Evolutionary conservation across 208 protist genomes (phyloP), one percentile per base, ranked within the genome.

Genomic region (Acanthamoeba royreba): DNA sequence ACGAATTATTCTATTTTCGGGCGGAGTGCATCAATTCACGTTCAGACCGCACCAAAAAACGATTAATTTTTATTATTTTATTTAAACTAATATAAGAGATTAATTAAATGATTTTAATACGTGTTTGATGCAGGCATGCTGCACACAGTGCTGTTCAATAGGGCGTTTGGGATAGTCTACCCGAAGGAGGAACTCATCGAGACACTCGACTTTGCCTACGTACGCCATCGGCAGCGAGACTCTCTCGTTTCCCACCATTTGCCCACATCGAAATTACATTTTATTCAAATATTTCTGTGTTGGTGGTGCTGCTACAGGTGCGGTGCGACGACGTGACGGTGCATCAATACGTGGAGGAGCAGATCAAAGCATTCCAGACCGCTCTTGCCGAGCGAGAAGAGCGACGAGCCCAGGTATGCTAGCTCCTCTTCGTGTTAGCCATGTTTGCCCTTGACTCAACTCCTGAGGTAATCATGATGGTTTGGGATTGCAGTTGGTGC

Each of bases 141-240:
- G 8, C 79, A 88, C 46, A 88, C 79, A 7, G 46, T 88, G 28
- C 43, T 88, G 22, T 88, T 61, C 49, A 53, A 88, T 35, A 15
- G 79, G 35, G 79, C 79, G 9, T 61, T 88, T 22, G 79, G 79
- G 0, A 42, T 61, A 5, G 45, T 88, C 45, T 42, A 88, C 1
- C 46, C 79, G 11, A 53, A 61, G 28, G 79, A 88, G 22, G 79
- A 88, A 43, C 33, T 88, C 79, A 88, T 88, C 5, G 79, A 88
- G 35, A 53, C 79, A 5, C 79, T 88, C 17, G 79, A 88, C 79
- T 88, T 61, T 61, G 46, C 13, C 17, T 88, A 88, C 22, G 79
- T 63, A 88, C 47, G 79, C 25, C 46, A 53, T 38, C 31, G 13
- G 13, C 66, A 13, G 19, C 35, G 19, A 13, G 19, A 13, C 66